Percentiles rank a stretch among this genome's conserved stretches.
Conservation (phyloP, 2,329 filamentous ascomycete species). For the Cryphonectria nitschkei region DNA sequence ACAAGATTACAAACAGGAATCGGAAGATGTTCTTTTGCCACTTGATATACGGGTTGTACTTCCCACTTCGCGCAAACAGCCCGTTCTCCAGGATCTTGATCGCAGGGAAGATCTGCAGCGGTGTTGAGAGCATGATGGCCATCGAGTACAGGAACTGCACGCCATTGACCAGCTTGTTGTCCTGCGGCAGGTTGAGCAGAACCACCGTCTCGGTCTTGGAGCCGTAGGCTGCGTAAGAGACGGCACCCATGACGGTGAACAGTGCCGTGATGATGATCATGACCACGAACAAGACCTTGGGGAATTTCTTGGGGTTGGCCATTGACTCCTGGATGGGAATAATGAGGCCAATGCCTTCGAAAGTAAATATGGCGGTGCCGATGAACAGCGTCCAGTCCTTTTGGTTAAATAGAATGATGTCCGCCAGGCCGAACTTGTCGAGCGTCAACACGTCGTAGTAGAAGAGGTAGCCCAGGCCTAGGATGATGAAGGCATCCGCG, state of each 20-base stretch:
- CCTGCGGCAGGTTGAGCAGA: slow-evolving; percentile 92
- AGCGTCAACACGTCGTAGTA: slow-evolving; percentile 93
- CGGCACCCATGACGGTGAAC: slow-evolving; percentile 87
- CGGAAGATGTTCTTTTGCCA: slow-evolving; percentile 99
- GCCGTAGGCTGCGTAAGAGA: slow-evolving; percentile 95
- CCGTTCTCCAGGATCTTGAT: slow-evolving; percentile 96
- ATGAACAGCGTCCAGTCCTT: slow-evolving; percentile 97
- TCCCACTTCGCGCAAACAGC: slow-evolving; percentile 90
- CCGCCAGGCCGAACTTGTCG: slow-evolving; percentile 72
- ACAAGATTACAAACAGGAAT: slow-evolving; percentile 88
- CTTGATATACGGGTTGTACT: slow-evolving; percentile 98
- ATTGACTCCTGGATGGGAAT: slow-evolving; percentile 98
- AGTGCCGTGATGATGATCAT: slow-evolving; percentile 95
- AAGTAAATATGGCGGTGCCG: slow-evolving; percentile 98
- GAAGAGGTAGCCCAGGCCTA: slow-evolving; percentile 91
- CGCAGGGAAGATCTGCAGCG: slow-evolving; percentile 94
- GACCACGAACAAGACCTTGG: slow-evolving; percentile 81
- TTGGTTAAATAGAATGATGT: slow-evolving; percentile 89
- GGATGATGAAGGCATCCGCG: slow-evolving; percentile 90
- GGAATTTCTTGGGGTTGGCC: slow-evolving; percentile 88
- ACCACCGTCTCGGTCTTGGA: slow-evolving; percentile 96
- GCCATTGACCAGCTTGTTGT: slow-evolving; percentile 91
- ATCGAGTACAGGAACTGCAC: slow-evolving; percentile 98
- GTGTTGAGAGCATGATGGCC: slow-evolving; percentile 94
- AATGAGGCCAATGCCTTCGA: slow-evolving; percentile 95